Base-by-base conservation (phyloP, 208 protist species). In the Herpetomonas samuelpessoai region DNA sequence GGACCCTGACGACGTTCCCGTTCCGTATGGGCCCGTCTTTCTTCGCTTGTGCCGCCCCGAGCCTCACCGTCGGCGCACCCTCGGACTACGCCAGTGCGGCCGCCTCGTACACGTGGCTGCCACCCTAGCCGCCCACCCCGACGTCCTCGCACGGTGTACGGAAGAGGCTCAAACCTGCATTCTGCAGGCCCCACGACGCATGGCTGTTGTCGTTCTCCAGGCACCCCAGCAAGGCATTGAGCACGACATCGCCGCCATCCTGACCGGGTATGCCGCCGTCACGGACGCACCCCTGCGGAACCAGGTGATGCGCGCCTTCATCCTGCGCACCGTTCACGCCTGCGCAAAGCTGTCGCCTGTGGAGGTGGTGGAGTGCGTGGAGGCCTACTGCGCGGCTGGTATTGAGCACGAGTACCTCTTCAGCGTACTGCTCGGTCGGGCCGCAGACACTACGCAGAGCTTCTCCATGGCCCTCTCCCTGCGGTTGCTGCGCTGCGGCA, bases 361-460 rank as follows among this genome's bases (percentile, higher is more conserved):
- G 35, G 83, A 87, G 41, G 54, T 91, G 10, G 81, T 92, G 24
- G 52, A 55, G 19, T 88, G 78, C 58, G 71, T 95, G 26, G 84
- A 95, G 62, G 81, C 76, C n/a, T 95, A 91, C 71, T 69, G 71
- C 24, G 61, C 57, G 16, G 76, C 70, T 21, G 74, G 62, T 4
- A 54, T 91, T 14, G 73, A 66, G 41, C 84, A 95, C 62, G 58
- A 79, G 45, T 82, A 86, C 25, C 75, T 95, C 18, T 91, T 87
- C 74, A 76, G 85, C 22, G 69, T 88, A 0, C 60, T 95, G n/a
- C 73, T 90, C 12, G 65, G 77, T 29, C 74, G 85, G n/a, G 74
- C 88, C 14, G 62, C 78, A 24, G 84, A 90, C 45, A 45, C 82
- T 19, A 76, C 68, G 47, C 67, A 78, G 26, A 75, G 67, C 14